Percentiles rank a stretch among this genome's conserved stretches.
Conservation (phyloP, 371 early-diverging fungal genomes). For the Mortierella sp. region DNA sequence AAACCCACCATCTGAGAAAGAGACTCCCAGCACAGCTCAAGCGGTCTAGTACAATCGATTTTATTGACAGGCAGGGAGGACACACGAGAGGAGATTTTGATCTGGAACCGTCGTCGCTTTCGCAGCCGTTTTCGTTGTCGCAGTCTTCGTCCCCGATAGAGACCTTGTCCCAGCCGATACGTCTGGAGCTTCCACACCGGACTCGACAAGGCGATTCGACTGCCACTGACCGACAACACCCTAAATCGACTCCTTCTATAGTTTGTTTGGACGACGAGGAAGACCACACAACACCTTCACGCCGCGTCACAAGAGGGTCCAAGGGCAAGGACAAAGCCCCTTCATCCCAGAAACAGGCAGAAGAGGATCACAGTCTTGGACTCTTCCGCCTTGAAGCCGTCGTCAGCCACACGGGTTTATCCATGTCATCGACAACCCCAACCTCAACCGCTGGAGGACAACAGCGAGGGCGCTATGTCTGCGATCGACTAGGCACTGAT, state of each 20-base stretch:
- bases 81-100: background rate
- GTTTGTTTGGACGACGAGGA: background rate
- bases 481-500: constrained; percentile 43
- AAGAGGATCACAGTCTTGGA: constrained; percentile 10
- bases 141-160: background rate
- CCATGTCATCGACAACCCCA: constrained; percentile 13
- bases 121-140: constrained; percentile 6
- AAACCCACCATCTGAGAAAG: background rate
- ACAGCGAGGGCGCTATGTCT: constrained; percentile 34
- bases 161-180: background rate
- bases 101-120: background rate
- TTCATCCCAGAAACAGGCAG: background rate
- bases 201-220: background rate
- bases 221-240: background rate
- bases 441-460: background rate
- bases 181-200: background rate
- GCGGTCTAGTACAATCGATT: constrained; percentile 26
- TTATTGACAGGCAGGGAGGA: background rate
- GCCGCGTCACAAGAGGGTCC: background rate
- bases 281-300: background rate
- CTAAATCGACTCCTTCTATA: background rate
- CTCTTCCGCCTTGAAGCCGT: constrained; percentile 34
- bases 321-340: constrained; percentile 39
- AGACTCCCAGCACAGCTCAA: constrained; percentile 1
- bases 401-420: constrained; percentile 39